A percentile compares a stretch with the other conserved stretches of the same genome.
phyloP scores from a whole-genome alignment of 129 eudicot genomes.

The Glebionis coronaria region DNA sequence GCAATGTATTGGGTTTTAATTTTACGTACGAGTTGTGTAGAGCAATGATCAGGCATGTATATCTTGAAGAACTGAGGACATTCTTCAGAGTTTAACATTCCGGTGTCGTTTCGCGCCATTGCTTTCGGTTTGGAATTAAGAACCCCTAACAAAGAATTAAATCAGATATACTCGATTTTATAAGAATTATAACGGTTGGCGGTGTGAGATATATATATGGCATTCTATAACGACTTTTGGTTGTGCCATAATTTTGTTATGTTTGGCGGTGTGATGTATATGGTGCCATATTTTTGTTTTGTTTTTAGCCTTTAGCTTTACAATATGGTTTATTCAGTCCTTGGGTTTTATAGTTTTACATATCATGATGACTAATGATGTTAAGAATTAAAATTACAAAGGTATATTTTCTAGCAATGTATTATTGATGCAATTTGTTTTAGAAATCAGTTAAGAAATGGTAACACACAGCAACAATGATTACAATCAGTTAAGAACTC shows the following conservation, averaged over 20 bases:
- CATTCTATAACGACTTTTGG: conserved; percentile 18
- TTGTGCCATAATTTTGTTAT: not conserved
- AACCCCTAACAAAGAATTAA: conserved; percentile 20
- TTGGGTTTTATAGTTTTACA: not conserved
- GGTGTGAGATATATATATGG: not conserved
- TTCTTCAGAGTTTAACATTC: conserved; percentile 11
- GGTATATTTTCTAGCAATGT: no score
- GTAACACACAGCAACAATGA: no score
- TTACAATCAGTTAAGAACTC: no score
- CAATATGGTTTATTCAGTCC: not conserved
- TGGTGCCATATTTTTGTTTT: conserved; percentile 1
- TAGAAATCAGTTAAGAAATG: no score
- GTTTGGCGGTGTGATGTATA: not conserved
- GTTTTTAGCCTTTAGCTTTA: conserved; percentile 2
- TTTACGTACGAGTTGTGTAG: conserved; percentile 14
- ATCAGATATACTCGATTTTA: conserved; percentile 1
- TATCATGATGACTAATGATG: not conserved
- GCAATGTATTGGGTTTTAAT: no score
- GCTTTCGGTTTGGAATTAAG: not conserved
- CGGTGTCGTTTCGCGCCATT: conserved; percentile 20
- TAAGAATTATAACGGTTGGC: not conserved
- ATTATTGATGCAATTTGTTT: no score
- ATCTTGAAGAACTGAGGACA: conserved; percentile 31
- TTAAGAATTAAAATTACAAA: no score
- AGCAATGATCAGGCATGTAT: conserved; percentile 29